Evolutionary conservation across 257 asterid species (phyloP), one percentile per base, ranked within the genome.

Genomic region (Solanum ossicruentum): DNA sequence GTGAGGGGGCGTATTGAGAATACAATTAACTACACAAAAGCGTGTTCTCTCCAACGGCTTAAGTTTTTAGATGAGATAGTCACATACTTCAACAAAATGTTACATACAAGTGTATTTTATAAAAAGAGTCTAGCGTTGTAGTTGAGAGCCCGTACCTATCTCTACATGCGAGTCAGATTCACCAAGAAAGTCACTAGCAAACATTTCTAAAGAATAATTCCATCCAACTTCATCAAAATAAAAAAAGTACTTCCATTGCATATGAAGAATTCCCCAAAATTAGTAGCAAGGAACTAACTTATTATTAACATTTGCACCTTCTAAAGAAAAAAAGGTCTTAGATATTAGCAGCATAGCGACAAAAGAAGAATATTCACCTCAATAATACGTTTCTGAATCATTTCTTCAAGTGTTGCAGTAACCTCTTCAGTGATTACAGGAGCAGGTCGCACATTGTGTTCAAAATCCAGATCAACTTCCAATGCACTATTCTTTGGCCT

Each of bases 401-500:
- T 70, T 84, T 97, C 98, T 91, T 97, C 99, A 82, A 95, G 92
- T 78, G 98, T 88, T 85, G 93, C 94, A 81, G 96, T 93, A 84
- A 88, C 92, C 90, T 95, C 95, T 85, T 91, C 97, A 5, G 99
- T 97, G 86, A 92, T 93, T 83, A 91, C 97, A 49, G 98, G 98
- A 73, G 97, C 91, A 86, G 98, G 99, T 90, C 95, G 91, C 82
- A 91, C 96, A 88, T 95, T 95, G 88, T 94, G 99, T 84, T 95
- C 98, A 86, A 97, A 97, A 89, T 97, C 98, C 80, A 95, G 88
- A 87, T 92, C 96, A 87, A 91, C 97, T 90, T 94, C 98, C 88
- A 97, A 87, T 11, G 98, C 99, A 92, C 98, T 97, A 85, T 97
- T 97, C 88, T 93, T 93, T 51, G 97, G 95, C 85, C 98, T 92